Conservation (phyloP, 2,329 filamentous ascomycete species). For the Fusarium circinatum region DNA sequence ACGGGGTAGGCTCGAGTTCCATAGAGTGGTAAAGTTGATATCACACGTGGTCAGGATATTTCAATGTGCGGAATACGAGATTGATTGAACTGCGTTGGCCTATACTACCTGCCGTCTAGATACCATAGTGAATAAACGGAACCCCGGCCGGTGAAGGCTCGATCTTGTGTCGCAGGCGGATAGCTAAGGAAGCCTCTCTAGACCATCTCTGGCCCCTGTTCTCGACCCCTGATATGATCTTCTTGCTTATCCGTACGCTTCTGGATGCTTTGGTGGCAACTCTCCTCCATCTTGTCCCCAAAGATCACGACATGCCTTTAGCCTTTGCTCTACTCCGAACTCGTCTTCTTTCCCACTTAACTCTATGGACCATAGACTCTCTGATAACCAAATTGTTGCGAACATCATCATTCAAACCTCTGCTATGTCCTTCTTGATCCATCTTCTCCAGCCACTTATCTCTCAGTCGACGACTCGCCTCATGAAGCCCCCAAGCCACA, state of each 20-base stretch:
- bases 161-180: background rate
- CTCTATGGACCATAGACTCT: background rate
- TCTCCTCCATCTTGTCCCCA: background rate
- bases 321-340: background rate
- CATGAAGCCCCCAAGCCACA: background rate
- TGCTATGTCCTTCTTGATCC: background rate
- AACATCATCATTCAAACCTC: rapidly evolving
- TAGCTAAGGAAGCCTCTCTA: background rate
- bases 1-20: constrained; percentile 50
- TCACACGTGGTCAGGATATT: too few species aligned
- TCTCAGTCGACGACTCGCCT: background rate
- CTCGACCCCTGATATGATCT: rapidly evolving
- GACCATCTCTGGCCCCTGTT: background rate
- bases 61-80: too few species aligned
- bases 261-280: background rate
- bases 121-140: background rate
- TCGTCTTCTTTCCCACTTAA: background rate
- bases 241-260: background rate
- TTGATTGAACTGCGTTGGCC: rapidly evolving
- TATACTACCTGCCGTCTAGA: background rate
- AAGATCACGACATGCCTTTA: background rate
- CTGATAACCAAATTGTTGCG: background rate
- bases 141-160: background rate
- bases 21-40: too few species aligned
- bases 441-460: background rate